Percentiles rank a stretch among this genome's conserved stretches.
Evolutionary conservation across 306 rosid species (phyloP).

Genomic region (Gleditsia sinensis): DNA sequence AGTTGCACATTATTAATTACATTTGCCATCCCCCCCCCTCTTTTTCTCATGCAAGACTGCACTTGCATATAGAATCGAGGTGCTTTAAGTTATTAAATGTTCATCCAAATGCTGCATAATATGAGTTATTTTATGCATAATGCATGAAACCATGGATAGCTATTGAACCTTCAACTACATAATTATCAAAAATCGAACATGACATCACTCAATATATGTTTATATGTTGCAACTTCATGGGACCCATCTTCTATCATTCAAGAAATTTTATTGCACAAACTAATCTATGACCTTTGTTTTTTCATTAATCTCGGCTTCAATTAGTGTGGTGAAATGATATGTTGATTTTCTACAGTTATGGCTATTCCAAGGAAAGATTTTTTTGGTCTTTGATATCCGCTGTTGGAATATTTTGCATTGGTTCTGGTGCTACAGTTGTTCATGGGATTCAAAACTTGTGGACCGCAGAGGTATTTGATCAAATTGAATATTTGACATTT

Average conservation of each 20-base stretch:
- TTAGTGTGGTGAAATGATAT: constrained; percentile 20
- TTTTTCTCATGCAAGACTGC: background rate
- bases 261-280: background rate
- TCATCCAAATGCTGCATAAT: constrained; percentile 20
- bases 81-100: constrained; percentile 3
- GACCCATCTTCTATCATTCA: background rate
- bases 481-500: constrained; percentile 22
- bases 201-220: background rate
- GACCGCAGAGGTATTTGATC: constrained; percentile 72
- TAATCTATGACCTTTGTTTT: background rate
- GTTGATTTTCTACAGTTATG: constrained; percentile 67
- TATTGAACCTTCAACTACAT: constrained; percentile 24
- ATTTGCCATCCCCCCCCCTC: background rate
- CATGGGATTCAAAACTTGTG: constrained; percentile 94
- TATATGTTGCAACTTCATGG: constrained; percentile 22
- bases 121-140: constrained; percentile 7
- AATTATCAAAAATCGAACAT: background rate
- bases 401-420: constrained; percentile 97
- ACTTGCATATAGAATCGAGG: background rate
- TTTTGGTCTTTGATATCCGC: constrained; percentile 99
- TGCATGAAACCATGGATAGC: constrained; percentile 15
- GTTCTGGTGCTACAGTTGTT: constrained; percentile 96
- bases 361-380: constrained; percentile 98
- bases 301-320: constrained; percentile 26
- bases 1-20: constrained; percentile 37